A percentile compares a stretch with the other conserved stretches of the same genome.
phyloP scores from a whole-genome alignment of 2,329 filamentous ascomycete genomes.

The Colletotrichum euphorbiae region DNA sequence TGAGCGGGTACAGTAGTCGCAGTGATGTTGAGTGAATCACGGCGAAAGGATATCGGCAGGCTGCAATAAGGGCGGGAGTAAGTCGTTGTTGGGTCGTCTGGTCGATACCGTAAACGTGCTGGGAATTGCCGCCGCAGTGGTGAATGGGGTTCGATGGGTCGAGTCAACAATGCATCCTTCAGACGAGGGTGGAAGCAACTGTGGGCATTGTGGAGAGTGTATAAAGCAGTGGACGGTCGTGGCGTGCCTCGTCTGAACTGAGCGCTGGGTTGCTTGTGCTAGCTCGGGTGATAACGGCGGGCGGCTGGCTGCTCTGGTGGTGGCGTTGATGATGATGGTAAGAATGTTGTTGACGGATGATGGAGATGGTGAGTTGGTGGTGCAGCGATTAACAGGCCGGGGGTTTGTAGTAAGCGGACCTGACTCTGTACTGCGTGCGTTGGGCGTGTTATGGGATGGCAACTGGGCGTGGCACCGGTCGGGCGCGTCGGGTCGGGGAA shows the following conservation, averaged over 20 bases:
- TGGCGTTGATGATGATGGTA: not conserved
- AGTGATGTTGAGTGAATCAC: not conserved
- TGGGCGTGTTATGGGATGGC: conserved; percentile 2
- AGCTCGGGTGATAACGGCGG: not conserved
- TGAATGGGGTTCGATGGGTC: conserved; percentile 2
- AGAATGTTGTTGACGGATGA: conserved; percentile 7
- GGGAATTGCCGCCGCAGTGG: conserved; percentile 9
- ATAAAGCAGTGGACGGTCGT: not conserved
- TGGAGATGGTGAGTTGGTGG: conserved; percentile 15
- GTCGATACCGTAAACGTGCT: conserved; percentile 4
- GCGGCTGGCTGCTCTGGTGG: not conserved
- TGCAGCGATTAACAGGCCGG: conserved; percentile 10
- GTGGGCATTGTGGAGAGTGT: conserved; percentile 24
- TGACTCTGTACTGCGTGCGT: conserved; percentile 1
- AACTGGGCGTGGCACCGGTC: conserved; percentile 23
- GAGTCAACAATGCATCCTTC: conserved; percentile 39
- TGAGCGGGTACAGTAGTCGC: not conserved
- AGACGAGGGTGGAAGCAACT: conserved; percentile 12
- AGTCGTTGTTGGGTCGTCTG: not conserved
- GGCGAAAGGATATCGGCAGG: not conserved
- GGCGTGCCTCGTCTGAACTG: not conserved
- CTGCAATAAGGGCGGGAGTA: not conserved
- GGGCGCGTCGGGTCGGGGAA: conserved; percentile 31
- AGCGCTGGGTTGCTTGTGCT: not conserved
- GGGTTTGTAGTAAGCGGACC: not conserved